Percentiles rank a stretch among this genome's conserved stretches.
These are phyloP conservation scores for Boletus subluridellus DNA, from an alignment of 1,284 basidiomycete species.

Conservation along the genomic window DNA sequence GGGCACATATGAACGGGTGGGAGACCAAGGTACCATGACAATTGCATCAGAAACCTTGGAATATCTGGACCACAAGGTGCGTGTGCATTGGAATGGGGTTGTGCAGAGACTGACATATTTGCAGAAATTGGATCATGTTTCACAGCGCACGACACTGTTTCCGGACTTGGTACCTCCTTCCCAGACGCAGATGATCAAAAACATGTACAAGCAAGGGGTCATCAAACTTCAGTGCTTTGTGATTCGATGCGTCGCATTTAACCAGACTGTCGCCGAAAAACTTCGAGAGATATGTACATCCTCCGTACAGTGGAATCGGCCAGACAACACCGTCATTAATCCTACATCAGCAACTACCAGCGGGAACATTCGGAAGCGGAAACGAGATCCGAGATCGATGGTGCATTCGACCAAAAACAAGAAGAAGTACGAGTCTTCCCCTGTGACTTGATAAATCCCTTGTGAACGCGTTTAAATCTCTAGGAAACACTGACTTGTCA, in stretches of 20 bases:
- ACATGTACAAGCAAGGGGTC: conserved; percentile 30
- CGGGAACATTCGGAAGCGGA: conserved; percentile 13
- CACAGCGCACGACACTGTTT: conserved; percentile 20
- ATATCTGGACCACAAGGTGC: conserved; percentile 11
- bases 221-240: conserved; percentile 31
- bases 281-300: conserved; percentile 5
- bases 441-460: background rate
- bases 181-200: conserved; percentile 27
- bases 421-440: conserved; percentile 8
- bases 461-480: background rate
- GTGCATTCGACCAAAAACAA: conserved; percentile 7
- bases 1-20: conserved; percentile 29
- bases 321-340: background rate
- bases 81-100: background rate
- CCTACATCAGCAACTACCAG: background rate
- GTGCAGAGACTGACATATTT: background rate
- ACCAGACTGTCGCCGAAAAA: conserved; percentile 17
- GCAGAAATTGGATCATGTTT: conserved; percentile 18
- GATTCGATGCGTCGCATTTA: conserved; percentile 23
- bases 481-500: conserved; percentile 11
- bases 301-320: background rate
- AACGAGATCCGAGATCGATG: conserved; percentile 3
- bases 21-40: conserved; percentile 8
- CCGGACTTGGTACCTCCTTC: conserved; percentile 26
- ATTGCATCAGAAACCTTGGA: conserved; percentile 14